Evolutionary conservation across 2,329 filamentous ascomycete genomes (phyloP).

Genomic region (Fusarium camptoceras): DNA sequence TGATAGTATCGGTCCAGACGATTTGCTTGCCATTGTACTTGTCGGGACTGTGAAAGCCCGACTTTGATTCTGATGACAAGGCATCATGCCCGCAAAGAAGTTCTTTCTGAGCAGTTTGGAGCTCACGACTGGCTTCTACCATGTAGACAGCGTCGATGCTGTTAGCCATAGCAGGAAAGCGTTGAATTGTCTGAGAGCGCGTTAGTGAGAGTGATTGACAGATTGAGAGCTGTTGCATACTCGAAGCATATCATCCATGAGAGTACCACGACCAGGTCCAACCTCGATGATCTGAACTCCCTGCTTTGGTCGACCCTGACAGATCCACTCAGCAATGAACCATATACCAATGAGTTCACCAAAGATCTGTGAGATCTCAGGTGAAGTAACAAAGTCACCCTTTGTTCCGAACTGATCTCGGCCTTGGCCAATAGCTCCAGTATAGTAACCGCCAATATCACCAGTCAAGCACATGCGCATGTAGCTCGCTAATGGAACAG

Average conservation of each 20-base stretch:
- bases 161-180: constrained; percentile 81
- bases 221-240: constrained; percentile 60
- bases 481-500: constrained; percentile 90
- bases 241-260: constrained; percentile 96
- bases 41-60: constrained; percentile 78
- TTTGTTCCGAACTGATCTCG: constrained; percentile 91
- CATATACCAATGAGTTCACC: constrained; percentile 94
- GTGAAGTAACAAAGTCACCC: constrained; percentile 96
- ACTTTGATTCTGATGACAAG: constrained; percentile 74
- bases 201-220: background rate
- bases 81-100: constrained; percentile 81
- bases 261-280: constrained; percentile 90
- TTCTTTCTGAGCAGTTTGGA: constrained; percentile 81
- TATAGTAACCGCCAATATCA: constrained; percentile 94
- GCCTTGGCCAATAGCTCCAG: constrained; percentile 73
- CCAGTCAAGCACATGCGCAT: constrained; percentile 99
- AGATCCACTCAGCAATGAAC: constrained; percentile 97
- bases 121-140: constrained; percentile 88
- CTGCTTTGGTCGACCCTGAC: constrained; percentile 78
- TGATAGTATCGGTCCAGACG: constrained; percentile 90
- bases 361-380: constrained; percentile 97
- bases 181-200: constrained; percentile 75
- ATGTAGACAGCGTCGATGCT: constrained; percentile 91
- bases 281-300: constrained; percentile 93
- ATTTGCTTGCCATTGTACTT: constrained; percentile 82